Evolutionary conservation across 208 protist species (phyloP).

Genomic region (Leishmania gerbilli): DNA sequence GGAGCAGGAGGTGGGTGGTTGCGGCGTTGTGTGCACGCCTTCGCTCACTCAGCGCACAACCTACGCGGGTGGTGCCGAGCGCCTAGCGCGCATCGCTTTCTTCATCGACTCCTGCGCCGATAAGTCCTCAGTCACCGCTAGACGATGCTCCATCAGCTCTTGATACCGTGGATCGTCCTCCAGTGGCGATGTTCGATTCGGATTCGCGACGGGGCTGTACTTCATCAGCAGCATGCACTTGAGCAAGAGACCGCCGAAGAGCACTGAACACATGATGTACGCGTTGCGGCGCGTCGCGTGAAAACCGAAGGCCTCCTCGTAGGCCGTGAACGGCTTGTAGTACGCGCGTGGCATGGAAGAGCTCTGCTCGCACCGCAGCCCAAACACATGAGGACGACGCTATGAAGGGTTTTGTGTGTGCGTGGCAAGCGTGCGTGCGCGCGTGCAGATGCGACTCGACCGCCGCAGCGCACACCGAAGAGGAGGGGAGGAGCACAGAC

Average conservation of each 20-base stretch:
- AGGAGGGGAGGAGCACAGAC: neutral
- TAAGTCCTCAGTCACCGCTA: conserved; percentile 47
- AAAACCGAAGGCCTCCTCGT: conserved; percentile 83
- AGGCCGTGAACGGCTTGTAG: conserved; percentile 83
- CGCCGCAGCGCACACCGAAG: neutral
- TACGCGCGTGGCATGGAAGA: conserved; percentile 77
- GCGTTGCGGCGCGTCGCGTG: conserved; percentile 68
- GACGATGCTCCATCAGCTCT: conserved; percentile 47
- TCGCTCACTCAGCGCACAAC: neutral
- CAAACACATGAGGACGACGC: neutral
- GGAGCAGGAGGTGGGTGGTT: neutral
- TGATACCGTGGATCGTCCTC: conserved; percentile 59
- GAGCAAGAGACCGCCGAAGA: conserved; percentile 71
- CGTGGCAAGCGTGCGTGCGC: conserved; percentile 2
- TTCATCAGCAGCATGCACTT: conserved; percentile 51
- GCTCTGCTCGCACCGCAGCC: neutral
- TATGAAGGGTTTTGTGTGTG: neutral
- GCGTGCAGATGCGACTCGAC: neutral
- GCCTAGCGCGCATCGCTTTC: conserved; percentile 28
- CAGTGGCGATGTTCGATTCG: conserved; percentile 13
- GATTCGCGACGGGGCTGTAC: conserved; percentile 47
- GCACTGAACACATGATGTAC: conserved; percentile 63
- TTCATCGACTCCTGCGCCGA: conserved; percentile 39
- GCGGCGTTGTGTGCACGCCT: neutral
- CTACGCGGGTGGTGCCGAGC: conserved; percentile 37